Percentiles rank a stretch among this genome's conserved stretches.
Conservation (phyloP, 2,329 filamentous ascomycete genomes). For the Alternaria angustiovoidea region DNA sequence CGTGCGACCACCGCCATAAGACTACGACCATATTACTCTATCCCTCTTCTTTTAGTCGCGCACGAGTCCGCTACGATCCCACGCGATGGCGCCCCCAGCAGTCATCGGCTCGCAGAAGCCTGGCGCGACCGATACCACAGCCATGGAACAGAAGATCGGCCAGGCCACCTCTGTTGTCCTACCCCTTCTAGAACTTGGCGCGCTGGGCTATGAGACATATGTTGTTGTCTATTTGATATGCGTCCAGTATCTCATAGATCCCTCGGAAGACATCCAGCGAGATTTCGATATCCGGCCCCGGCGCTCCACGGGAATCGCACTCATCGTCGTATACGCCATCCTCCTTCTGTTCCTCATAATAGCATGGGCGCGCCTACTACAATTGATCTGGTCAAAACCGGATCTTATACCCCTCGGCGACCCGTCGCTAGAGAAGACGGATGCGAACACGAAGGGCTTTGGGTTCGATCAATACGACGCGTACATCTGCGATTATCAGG, state of each 20-base stretch:
- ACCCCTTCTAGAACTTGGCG: constrained; percentile 71
- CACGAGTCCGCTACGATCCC: neutral
- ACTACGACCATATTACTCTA: neutral
- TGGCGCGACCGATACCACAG: constrained; percentile 29
- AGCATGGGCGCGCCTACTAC: constrained; percentile 75
- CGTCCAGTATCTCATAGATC: constrained; percentile 76
- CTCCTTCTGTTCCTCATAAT: constrained; percentile 71
- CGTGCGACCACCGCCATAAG: constrained; percentile 3
- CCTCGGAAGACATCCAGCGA: constrained; percentile 40
- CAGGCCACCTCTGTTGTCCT: constrained; percentile 71
- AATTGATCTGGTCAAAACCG: constrained; percentile 73
- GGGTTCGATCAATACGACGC: constrained; percentile 84
- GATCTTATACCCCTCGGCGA: constrained; percentile 74
- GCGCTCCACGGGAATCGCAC: constrained; percentile 68
- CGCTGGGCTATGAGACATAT: constrained; percentile 75
- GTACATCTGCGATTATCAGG: constrained; percentile 84
- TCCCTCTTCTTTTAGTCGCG: neutral
- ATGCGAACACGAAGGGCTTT: constrained; percentile 59
- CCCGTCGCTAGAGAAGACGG: constrained; percentile 36
- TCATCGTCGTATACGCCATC: constrained; percentile 77
- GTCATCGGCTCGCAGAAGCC: constrained; percentile 33
- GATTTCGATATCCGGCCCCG: constrained; percentile 46
- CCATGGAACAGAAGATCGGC: constrained; percentile 55
- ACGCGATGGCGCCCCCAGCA: constrained; percentile 31
- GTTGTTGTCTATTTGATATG: constrained; percentile 64